A percentile compares a stretch with the other conserved stretches of the same genome.
phyloP scores from a whole-genome alignment of 192 early-diverging fungal species.

The Kickxella alabastrina region DNA sequence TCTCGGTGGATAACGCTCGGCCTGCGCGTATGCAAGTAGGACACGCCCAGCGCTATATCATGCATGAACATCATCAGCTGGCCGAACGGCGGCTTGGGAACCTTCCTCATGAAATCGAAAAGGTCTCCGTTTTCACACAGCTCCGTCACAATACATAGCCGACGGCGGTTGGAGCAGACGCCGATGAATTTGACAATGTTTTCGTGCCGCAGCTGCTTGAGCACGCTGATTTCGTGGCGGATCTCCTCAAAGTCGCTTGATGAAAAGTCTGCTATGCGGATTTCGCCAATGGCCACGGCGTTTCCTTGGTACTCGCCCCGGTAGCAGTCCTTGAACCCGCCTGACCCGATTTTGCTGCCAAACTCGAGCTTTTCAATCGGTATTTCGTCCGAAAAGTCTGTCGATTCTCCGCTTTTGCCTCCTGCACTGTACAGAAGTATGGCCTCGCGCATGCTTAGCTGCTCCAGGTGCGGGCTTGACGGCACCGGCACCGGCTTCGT shows the following conservation, averaged over 20 bases:
- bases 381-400: slow-evolving; percentile 60
- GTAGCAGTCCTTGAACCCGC: slow-evolving; percentile 78
- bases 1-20: slow-evolving; percentile 75
- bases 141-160: slow-evolving; percentile 71
- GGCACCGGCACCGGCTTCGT: slow-evolving; percentile 65
- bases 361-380: slow-evolving; percentile 56
- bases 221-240: slow-evolving; percentile 70
- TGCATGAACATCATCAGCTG: slow-evolving; percentile 75
- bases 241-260: slow-evolving; percentile 67
- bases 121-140: slow-evolving; percentile 71
- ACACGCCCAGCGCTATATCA: slow-evolving; percentile 67
- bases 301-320: slow-evolving; percentile 60
- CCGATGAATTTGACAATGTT: slow-evolving; percentile 72
- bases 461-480: slow-evolving; percentile 61
- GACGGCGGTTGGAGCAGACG: slow-evolving; percentile 61
- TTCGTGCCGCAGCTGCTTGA: slow-evolving; percentile 74
- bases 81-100: slow-evolving; percentile 59
- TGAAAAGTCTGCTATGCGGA: slow-evolving; percentile 64
- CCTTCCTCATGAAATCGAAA: slow-evolving; percentile 67
- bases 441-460: slow-evolving; percentile 46
- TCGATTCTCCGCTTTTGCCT: slow-evolving; percentile 44
- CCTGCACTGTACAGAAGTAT: slow-evolving; percentile 42
- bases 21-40: slow-evolving; percentile 67
- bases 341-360: slow-evolving; percentile 66
- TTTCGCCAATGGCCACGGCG: slow-evolving; percentile 67